Evolutionary conservation across 1,139 yeast species (phyloP).

Genomic region (Suhomyces maxii): DNA sequence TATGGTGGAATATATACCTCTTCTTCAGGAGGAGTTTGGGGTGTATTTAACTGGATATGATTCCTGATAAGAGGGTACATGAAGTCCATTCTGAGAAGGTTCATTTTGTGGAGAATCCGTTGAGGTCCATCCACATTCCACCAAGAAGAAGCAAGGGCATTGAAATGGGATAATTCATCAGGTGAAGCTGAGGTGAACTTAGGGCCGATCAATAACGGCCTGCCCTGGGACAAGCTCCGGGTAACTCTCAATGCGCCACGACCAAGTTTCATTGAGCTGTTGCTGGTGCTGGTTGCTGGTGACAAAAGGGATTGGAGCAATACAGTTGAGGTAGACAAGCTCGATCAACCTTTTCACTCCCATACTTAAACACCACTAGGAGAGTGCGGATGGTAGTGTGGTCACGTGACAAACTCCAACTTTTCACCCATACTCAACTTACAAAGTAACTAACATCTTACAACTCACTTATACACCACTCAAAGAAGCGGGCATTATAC

Average conservation of each 20-base stretch:
- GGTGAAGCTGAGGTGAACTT: constrained; percentile 36
- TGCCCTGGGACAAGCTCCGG: background rate
- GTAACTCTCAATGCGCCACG: background rate
- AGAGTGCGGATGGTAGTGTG: too few species aligned
- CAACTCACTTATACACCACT: too few species aligned
- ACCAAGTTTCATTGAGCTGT: background rate
- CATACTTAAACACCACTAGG: too few species aligned
- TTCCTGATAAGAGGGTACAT: constrained; percentile 59
- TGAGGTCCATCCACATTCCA: constrained; percentile 97
- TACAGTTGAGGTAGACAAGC: too few species aligned
- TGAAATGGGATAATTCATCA: constrained; percentile 75
- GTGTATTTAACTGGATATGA: constrained; percentile 46
- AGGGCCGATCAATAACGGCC: background rate
- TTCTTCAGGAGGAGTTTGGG: constrained; percentile 38
- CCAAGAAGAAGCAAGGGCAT: constrained; percentile 85
- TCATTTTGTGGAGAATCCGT: constrained; percentile 92
- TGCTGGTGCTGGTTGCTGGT: too few species aligned
- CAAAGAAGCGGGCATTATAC: too few species aligned
- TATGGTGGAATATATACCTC: constrained; percentile 78
- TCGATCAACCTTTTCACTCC: too few species aligned
- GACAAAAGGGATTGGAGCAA: too few species aligned
- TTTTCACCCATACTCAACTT: too few species aligned
- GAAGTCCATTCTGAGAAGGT: constrained; percentile 83
- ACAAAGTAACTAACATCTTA: too few species aligned
- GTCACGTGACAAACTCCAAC: too few species aligned